These are phyloP conservation scores for Phytopythium ostracodes DNA, from an alignment of 352 stramenopile genomes.

Conservation along the genomic window DNA sequence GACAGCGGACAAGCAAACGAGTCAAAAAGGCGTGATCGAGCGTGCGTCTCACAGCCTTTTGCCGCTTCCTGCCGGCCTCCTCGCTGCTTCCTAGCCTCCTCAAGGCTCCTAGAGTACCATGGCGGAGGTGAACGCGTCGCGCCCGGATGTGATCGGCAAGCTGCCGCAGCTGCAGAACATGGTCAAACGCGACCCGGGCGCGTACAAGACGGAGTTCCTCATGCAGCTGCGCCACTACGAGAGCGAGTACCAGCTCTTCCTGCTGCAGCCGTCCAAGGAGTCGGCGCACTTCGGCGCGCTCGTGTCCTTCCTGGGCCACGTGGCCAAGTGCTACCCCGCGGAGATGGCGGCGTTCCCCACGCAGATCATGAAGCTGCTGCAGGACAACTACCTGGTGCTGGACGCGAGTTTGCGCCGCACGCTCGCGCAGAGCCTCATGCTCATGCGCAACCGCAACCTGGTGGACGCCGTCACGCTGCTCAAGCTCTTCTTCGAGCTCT, in stretches of 20 bases:
- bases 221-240: constrained; percentile 96
- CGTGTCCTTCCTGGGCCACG: constrained; percentile 96
- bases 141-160: constrained; percentile 87
- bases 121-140: constrained; percentile 68
- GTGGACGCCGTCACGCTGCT: constrained; percentile 91
- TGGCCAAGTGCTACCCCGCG: constrained; percentile 85
- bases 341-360: constrained; percentile 84
- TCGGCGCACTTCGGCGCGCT: constrained; percentile 93
- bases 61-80: neutral
- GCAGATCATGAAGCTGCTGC: constrained; percentile 93
- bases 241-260: constrained; percentile 95
- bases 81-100: no score
- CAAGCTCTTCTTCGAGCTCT: constrained; percentile 97
- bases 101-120: constrained; percentile 16
- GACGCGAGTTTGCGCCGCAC: constrained; percentile 90
- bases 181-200: constrained; percentile 96
- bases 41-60: neutral
- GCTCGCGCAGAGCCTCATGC: constrained; percentile 94
- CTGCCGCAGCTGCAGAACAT: constrained; percentile 98
- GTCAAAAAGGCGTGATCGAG: neutral
- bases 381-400: constrained; percentile 87
- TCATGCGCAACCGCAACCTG: constrained; percentile 95
- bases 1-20: constrained; percentile 15
- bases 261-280: constrained; percentile 90
- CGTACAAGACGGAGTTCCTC: constrained; percentile 97